Conservation (phyloP, 2,329 filamentous ascomycete genomes). For the Microdochium paspali region DNA sequence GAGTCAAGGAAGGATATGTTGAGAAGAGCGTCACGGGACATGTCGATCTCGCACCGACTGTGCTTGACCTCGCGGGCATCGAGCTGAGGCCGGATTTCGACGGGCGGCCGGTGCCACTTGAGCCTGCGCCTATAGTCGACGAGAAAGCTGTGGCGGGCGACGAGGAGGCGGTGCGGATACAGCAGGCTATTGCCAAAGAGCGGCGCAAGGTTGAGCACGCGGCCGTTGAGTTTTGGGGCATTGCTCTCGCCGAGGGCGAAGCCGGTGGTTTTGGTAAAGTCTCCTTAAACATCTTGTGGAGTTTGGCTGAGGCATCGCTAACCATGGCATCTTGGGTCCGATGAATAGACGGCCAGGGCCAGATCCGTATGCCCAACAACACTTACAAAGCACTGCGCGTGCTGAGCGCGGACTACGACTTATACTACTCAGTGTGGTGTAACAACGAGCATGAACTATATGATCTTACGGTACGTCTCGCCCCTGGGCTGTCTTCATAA, state of each 20-base stretch:
- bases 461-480: slow-evolving; percentile 39
- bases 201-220: slow-evolving; percentile 26
- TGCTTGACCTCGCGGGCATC: slow-evolving; percentile 20
- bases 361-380: slow-evolving; percentile 26
- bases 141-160: slow-evolving; percentile 15
- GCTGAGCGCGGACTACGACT: slow-evolving; percentile 41
- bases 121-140: slow-evolving; percentile 25
- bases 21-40: slow-evolving; percentile 30
- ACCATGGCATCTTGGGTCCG: neutral
- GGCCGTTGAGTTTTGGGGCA: slow-evolving; percentile 31
- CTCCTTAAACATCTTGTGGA: too few relatives aligned
- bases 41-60: slow-evolving; percentile 34
- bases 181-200: slow-evolving; percentile 3
- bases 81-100: slow-evolving; percentile 9
- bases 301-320: too few relatives aligned
- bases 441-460: slow-evolving; percentile 59
- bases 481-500: neutral
- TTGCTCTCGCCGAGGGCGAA: slow-evolving; percentile 7
- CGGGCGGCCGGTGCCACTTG: slow-evolving; percentile 7
- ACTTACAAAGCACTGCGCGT: slow-evolving; percentile 55
- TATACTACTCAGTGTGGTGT: slow-evolving; percentile 63
- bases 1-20: slow-evolving; percentile 20
- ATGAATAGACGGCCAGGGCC: neutral
- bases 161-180: slow-evolving; percentile 1
- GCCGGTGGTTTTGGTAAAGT: slow-evolving; percentile 21